These are phyloP conservation scores for Fomitopsis serialis DNA, from an alignment of 768 basidiomycete species.

Conservation along the genomic window DNA sequence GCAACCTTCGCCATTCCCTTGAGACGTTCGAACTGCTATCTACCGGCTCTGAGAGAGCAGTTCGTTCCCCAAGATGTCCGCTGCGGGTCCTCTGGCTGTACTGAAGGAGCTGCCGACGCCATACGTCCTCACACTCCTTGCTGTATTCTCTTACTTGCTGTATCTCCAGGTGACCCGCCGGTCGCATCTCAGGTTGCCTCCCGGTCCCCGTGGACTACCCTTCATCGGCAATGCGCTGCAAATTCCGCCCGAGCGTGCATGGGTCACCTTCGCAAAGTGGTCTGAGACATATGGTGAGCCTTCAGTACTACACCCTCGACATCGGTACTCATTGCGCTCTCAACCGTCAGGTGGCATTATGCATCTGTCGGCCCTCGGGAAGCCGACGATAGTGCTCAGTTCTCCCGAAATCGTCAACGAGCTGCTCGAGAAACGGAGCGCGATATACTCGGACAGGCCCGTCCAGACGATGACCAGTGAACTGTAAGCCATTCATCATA, in stretches of 20 bases:
- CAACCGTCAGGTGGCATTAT: constrained; percentile 20
- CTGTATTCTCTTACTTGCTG: no score
- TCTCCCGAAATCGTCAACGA: constrained; percentile 16
- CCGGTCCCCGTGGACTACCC: constrained; percentile 19
- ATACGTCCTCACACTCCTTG: no score
- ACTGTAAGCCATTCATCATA: background rate
- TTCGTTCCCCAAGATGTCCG: no score
- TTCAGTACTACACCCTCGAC: background rate
- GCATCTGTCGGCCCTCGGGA: constrained; percentile 18
- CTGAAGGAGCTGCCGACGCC: no score
- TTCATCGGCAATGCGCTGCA: constrained; percentile 20
- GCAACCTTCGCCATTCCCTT: no score
- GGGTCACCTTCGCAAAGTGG: constrained; percentile 19
- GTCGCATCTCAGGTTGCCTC: constrained; percentile 14
- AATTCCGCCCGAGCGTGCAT: constrained; percentile 16
- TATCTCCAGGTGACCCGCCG: no score
- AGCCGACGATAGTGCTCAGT: constrained; percentile 22
- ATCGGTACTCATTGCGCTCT: background rate
- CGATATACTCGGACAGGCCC: constrained; percentile 20
- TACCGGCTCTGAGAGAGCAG: no score
- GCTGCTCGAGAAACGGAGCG: constrained; percentile 20
- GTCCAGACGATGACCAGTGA: constrained; percentile 16
- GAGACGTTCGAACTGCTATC: no score
- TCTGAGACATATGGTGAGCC: constrained; percentile 19
- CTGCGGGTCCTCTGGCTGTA: no score